These are phyloP conservation scores for Alnus glutinosa DNA, from an alignment of 306 rosid species.

Conservation along the genomic window DNA sequence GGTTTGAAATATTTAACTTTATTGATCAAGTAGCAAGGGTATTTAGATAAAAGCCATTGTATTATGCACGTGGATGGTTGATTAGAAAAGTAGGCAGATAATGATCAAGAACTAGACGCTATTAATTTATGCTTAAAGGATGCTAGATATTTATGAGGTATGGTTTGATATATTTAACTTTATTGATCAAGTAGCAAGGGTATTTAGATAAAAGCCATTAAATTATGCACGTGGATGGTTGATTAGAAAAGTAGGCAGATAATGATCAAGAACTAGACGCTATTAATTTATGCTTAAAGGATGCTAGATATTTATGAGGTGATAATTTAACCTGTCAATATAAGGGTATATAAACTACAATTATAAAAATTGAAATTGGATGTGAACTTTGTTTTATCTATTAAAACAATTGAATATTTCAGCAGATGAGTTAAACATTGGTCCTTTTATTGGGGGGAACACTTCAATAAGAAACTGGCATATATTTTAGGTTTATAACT, in stretches of 20 bases:
- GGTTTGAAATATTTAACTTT: not conserved
- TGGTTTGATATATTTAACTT: not conserved
- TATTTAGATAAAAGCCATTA: not conserved
- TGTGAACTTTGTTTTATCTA: not conserved
- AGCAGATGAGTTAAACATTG: not conserved
- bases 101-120: too few species aligned
- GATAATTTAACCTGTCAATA: too few species aligned
- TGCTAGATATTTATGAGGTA: too few species aligned
- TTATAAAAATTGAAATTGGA: not conserved
- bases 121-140: too few species aligned
- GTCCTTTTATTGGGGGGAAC: not conserved
- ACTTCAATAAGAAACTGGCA: not conserved
- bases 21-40: not conserved
- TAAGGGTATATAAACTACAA: too few species aligned
- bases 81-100: not conserved
- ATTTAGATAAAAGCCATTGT: not conserved
- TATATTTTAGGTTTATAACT: too few species aligned
- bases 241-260: not conserved
- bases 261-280: too few species aligned
- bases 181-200: not conserved
- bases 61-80: not conserved
- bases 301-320: too few species aligned
- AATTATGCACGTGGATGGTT: not conserved
- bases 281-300: too few species aligned
- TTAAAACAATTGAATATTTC: too few species aligned